A percentile compares a stretch with the other conserved stretches of the same genome.
These are phyloP conservation scores for Dioszegia hungarica DNA, from an alignment of 768 basidiomycete species.

Conservation along the genomic window DNA sequence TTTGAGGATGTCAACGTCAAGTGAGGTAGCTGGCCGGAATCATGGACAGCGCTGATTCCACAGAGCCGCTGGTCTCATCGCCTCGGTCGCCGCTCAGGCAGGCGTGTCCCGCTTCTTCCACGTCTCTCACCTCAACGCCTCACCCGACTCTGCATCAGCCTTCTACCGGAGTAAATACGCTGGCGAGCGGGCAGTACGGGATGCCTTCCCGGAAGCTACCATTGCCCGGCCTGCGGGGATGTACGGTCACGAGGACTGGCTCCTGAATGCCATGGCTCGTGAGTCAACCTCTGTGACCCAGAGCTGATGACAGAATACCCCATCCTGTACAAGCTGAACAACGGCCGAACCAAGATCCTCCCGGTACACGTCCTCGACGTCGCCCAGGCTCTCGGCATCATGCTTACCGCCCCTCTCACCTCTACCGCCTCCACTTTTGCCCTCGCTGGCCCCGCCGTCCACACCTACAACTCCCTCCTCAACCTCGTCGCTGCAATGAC, in stretches of 20 bases:
- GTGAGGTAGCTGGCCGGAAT: conserved; percentile 22
- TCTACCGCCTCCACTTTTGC: conserved; percentile 58
- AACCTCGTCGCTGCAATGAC: conserved; percentile 70
- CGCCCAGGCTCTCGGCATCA: conserved; percentile 80
- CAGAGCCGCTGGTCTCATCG: conserved; percentile 77
- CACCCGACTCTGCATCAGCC: conserved; percentile 66
- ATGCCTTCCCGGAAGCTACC: conserved; percentile 76
- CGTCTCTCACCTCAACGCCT: conserved; percentile 90
- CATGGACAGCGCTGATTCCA: neutral
- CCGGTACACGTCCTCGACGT: conserved; percentile 94
- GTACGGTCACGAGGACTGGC: conserved; percentile 92
- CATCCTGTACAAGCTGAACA: conserved; percentile 89
- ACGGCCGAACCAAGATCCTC: conserved; percentile 75
- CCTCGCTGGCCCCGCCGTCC: conserved; percentile 81
- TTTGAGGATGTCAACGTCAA: conserved; percentile 71
- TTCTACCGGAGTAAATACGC: conserved; percentile 86
- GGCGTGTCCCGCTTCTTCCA: conserved; percentile 85
- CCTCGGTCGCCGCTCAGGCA: conserved; percentile 66
- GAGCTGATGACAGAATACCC: conserved; percentile 63
- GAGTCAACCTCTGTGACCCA: conserved; percentile 47
- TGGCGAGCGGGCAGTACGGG: conserved; percentile 80
- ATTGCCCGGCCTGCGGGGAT: conserved; percentile 78
- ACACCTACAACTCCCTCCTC: conserved; percentile 63
- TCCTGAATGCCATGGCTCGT: conserved; percentile 89
- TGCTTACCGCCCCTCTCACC: conserved; percentile 59